Evolutionary conservation across 306 rosid species (phyloP).

Genomic region (Sicyos edulis): DNA sequence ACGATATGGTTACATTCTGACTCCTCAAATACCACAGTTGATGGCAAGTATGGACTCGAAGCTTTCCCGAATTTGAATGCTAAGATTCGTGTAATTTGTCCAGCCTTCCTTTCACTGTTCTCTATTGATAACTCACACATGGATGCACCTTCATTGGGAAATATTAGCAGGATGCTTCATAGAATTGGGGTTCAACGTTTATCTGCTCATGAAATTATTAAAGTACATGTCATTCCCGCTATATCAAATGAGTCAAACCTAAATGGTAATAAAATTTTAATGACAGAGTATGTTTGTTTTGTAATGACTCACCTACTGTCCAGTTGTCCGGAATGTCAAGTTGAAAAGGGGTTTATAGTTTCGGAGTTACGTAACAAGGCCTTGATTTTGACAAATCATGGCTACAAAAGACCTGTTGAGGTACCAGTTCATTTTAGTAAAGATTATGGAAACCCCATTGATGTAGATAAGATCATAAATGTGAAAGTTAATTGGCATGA

Average conservation of each 20-base stretch:
- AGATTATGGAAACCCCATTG: slow-evolving; percentile 64
- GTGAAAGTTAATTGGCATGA: slow-evolving; percentile 65
- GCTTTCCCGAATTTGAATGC: slow-evolving; percentile 62
- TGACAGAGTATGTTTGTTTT: slow-evolving; percentile 79
- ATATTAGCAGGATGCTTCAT: slow-evolving; percentile 49
- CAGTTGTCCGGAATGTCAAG: slow-evolving; percentile 57
- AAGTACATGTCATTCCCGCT: slow-evolving; percentile 71
- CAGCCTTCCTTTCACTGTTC: slow-evolving; percentile 52
- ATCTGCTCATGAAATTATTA: slow-evolving; percentile 84
- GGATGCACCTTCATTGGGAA: slow-evolving; percentile 36
- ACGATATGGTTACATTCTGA: slow-evolving; percentile 77
- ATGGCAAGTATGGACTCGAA: slow-evolving; percentile 48
- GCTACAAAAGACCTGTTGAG: slow-evolving; percentile 61
- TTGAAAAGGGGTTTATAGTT: slow-evolving; percentile 52
- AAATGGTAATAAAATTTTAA: slow-evolving; percentile 38
- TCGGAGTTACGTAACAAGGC: slow-evolving; percentile 52
- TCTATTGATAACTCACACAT: slow-evolving; percentile 36
- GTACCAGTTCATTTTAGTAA: slow-evolving; percentile 68
- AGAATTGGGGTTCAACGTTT: slow-evolving; percentile 72
- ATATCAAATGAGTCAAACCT: slow-evolving; percentile 39
- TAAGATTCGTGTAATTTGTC: slow-evolving; percentile 61
- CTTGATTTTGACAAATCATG: slow-evolving; percentile 60
- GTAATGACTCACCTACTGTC: slow-evolving; percentile 68
- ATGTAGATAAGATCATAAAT: slow-evolving; percentile 51
- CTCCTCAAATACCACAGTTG: slow-evolving; percentile 36